These are phyloP conservation scores for Puccinia horiana DNA, from an alignment of 1,284 basidiomycete genomes.

Conservation along the genomic window DNA sequence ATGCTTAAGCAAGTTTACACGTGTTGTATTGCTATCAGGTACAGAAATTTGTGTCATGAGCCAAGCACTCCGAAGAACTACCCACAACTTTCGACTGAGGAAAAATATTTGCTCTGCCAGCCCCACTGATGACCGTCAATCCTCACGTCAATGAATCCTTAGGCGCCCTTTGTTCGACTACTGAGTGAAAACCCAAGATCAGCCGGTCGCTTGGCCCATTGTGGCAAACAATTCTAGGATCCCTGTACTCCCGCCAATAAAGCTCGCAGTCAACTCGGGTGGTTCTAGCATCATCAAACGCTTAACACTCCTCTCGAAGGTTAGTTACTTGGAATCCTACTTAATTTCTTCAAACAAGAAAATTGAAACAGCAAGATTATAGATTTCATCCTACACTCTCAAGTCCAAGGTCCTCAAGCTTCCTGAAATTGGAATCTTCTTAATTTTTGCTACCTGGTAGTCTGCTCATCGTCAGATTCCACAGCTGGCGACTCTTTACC, in stretches of 20 bases:
- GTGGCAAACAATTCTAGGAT: background rate
- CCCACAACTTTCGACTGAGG: conserved; percentile 7
- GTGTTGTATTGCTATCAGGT: conserved; percentile 20
- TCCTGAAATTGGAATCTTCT: conserved; percentile 1
- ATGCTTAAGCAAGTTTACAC: conserved; percentile 21
- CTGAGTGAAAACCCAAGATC: background rate
- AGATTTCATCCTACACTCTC: background rate
- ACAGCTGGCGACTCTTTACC: background rate
- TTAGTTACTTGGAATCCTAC: background rate
- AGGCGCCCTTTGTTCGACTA: background rate
- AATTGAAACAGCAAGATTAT: background rate
- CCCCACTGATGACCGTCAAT: conserved; percentile 19
- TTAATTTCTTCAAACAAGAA: background rate
- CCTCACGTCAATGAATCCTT: background rate
- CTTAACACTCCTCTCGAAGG: background rate
- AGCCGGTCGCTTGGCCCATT: background rate
- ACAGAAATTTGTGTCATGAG: background rate
- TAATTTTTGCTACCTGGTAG: background rate
- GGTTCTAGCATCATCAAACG: background rate
- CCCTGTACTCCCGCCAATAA: background rate
- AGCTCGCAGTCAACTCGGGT: background rate
- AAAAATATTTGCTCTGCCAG: background rate
- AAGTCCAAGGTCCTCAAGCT: background rate
- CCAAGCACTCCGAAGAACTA: conserved; percentile 3
- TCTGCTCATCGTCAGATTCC: background rate